phyloP scores from a whole-genome alignment of 208 protist species.

The Crithidia expoeki region DNA sequence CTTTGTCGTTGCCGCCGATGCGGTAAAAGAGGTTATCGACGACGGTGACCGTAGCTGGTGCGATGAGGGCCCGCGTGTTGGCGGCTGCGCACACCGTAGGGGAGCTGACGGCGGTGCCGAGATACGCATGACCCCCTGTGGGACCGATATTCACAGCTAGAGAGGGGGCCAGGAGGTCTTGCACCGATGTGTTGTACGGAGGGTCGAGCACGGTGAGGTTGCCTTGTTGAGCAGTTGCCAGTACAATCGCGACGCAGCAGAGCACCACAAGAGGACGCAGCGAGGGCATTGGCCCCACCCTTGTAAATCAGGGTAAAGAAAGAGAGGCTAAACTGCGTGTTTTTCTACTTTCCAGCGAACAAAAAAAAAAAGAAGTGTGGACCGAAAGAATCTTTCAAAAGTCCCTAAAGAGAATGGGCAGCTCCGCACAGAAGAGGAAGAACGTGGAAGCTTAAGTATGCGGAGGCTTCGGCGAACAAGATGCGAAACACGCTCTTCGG shows the following conservation, averaged over 20 bases:
- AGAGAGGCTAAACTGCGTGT: no score
- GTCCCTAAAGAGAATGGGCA: neutral
- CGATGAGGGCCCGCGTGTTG: constrained; percentile 6
- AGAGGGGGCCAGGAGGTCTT: constrained; percentile 23
- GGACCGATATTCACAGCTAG: constrained; percentile 26
- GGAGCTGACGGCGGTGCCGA: neutral
- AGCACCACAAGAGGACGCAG: neutral
- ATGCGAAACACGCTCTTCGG: no score
- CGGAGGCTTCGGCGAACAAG: no score
- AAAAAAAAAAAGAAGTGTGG: neutral
- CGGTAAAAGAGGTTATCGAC: constrained; percentile 22
- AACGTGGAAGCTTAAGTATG: no score
- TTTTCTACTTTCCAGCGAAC: no score
- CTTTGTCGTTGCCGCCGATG: neutral
- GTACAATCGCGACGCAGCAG: neutral
- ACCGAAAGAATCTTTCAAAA: no score
- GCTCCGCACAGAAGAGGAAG: no score
- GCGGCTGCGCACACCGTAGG: constrained; percentile 20
- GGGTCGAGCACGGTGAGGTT: neutral
- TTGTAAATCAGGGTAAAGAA: constrained; percentile 7
- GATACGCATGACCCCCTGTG: constrained; percentile 18
- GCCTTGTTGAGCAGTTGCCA: neutral
- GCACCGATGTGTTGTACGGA: constrained; percentile 25
- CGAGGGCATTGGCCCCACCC: neutral
- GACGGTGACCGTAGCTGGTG: constrained; percentile 19